These are phyloP conservation scores for Penicillium bovifimosum DNA, from an alignment of 495 filamentous ascomycete species.

Conservation along the genomic window DNA sequence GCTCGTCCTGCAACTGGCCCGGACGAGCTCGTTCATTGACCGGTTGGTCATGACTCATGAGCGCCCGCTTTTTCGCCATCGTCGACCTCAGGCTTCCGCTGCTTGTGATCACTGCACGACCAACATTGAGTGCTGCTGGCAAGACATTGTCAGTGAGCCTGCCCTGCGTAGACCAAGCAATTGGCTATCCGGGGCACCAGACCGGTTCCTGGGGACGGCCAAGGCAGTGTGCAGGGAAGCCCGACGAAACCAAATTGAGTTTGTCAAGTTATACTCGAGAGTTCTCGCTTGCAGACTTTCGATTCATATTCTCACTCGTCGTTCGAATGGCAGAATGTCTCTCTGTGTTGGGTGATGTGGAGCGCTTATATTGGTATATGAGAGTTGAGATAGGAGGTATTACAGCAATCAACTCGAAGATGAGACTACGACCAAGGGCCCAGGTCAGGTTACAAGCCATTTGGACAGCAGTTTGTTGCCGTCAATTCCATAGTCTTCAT, in stretches of 20 bases:
- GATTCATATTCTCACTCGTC: too few species aligned
- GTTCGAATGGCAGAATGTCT: too few species aligned
- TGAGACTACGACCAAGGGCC: too few species aligned
- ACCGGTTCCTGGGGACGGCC: neutral
- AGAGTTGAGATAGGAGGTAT: too few species aligned
- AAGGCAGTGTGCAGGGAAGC: neutral
- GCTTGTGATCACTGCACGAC: neutral
- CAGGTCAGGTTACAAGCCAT: too few species aligned
- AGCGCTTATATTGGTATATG: too few species aligned
- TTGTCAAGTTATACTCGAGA: too few species aligned
- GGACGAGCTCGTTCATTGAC: neutral
- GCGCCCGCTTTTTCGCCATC: neutral
- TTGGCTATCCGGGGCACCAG: neutral
- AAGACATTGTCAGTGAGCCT: neutral
- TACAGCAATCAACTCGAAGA: too few species aligned
- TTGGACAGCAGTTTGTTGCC: neutral
- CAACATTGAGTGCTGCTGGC: neutral
- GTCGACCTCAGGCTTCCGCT: neutral
- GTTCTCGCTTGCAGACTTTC: too few species aligned
- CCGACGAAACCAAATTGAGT: too few species aligned
- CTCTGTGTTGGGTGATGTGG: too few species aligned
- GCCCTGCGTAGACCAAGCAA: neutral
- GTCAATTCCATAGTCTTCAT: neutral
- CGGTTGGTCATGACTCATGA: neutral
- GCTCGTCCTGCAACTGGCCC: neutral